Percentiles rank a stretch among this genome's conserved stretches.
Conservation (phyloP, 192 early-diverging fungal genomes). For the Rhizoclosmatium sp. region DNA sequence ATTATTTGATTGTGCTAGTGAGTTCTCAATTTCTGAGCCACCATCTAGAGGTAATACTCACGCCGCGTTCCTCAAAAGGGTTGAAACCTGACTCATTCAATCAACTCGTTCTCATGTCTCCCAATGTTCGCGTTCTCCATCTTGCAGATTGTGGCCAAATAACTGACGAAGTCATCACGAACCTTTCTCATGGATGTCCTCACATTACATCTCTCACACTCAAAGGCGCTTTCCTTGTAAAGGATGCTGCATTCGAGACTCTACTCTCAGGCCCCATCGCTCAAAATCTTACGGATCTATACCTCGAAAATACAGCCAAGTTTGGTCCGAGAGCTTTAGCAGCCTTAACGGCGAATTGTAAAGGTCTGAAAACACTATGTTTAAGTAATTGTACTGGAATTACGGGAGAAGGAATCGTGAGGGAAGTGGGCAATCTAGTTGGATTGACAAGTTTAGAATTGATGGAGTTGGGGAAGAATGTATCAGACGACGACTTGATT, state of each 20-base stretch:
- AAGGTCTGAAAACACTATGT: conserved; percentile 53
- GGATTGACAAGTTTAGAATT: conserved; percentile 52
- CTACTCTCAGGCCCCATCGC: conserved; percentile 58
- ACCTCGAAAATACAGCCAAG: conserved; percentile 53
- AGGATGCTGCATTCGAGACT: conserved; percentile 60
- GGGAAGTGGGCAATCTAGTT: conserved; percentile 46
- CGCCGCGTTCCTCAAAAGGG: not conserved
- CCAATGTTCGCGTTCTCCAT: conserved; percentile 64
- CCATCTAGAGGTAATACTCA: too few relatives aligned
- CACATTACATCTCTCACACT: conserved; percentile 65
- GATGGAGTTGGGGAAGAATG: conserved; percentile 47
- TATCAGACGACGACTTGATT: conserved; percentile 50
- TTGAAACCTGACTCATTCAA: conserved; percentile 61
- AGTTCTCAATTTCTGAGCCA: not conserved
- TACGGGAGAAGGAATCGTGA: conserved; percentile 52
- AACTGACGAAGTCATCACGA: conserved; percentile 51
- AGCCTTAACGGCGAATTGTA: conserved; percentile 38
- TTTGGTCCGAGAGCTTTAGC: conserved; percentile 24
- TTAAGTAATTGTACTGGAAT: conserved; percentile 68
- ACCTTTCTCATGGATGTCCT: conserved; percentile 45
- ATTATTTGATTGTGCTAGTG: conserved; percentile 82
- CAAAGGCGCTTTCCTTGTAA: conserved; percentile 76
- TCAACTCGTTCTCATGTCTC: conserved; percentile 71
- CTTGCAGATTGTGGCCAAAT: conserved; percentile 81
- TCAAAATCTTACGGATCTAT: conserved; percentile 47